Conservation (phyloP, 305 asterid species). For the Ilex paraguariensis region DNA sequence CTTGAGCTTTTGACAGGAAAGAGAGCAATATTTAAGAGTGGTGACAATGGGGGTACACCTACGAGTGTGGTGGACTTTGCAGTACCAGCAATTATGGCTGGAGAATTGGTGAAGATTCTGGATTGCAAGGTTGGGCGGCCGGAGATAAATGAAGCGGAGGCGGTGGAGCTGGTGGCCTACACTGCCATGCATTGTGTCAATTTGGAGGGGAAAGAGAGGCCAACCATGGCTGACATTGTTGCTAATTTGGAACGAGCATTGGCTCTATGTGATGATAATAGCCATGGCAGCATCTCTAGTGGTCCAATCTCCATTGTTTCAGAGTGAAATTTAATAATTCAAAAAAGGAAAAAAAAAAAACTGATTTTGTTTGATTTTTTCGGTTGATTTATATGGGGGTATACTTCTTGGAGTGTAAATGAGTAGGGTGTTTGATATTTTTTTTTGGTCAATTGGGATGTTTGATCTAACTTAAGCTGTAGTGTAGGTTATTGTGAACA, state of each 20-base stretch:
- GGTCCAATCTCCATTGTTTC: background rate
- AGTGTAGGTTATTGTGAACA: background rate
- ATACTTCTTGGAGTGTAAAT: background rate
- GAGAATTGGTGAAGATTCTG: conserved; percentile 48
- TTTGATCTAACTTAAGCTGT: background rate
- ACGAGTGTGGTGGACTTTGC: conserved; percentile 63
- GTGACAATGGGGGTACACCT: conserved; percentile 41
- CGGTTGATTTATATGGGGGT: background rate
- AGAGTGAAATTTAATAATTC: background rate
- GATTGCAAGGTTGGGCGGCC: conserved; percentile 61
- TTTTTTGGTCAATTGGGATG: background rate
- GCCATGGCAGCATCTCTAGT: conserved; percentile 30
- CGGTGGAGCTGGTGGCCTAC: conserved; percentile 83
- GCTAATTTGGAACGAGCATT: conserved; percentile 83
- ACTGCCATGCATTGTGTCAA: conserved; percentile 90
- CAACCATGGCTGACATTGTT: conserved; percentile 70
- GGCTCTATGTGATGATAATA: conserved; percentile 54
- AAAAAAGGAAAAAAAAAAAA: background rate
- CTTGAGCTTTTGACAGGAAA: conserved; percentile 78
- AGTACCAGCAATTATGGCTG: conserved; percentile 64
- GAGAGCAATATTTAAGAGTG: conserved; percentile 64
- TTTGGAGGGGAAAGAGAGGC: conserved; percentile 88
- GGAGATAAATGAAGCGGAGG: conserved; percentile 58
- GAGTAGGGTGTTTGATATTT: background rate
- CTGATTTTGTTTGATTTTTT: background rate